Conservation (phyloP, 306 rosid species). For the Malus asiatica region DNA sequence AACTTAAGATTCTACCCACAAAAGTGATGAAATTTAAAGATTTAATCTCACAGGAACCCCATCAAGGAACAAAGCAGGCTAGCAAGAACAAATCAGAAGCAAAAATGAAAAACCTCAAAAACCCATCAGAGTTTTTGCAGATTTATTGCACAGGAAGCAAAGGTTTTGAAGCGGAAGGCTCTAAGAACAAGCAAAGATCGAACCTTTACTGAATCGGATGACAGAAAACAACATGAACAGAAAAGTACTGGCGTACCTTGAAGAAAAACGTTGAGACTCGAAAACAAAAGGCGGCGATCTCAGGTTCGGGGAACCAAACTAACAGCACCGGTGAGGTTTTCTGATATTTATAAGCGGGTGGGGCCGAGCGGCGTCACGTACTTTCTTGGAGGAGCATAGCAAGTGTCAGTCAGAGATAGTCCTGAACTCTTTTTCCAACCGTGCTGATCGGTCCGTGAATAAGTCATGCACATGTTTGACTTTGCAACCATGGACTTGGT, state of each 20-base stretch:
- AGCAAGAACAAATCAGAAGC: not conserved
- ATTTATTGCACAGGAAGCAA: not conserved
- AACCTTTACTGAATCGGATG: not conserved
- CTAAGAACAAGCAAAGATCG: not conserved
- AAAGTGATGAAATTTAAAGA: not conserved
- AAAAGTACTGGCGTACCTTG: not conserved
- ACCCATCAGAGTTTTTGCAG: not conserved
- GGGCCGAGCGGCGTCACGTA: not conserved
- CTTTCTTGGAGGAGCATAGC: not conserved
- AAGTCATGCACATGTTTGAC: not conserved
- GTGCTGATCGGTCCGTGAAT: not conserved
- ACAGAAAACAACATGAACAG: not conserved
- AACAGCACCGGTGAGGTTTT: not conserved
- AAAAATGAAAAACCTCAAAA: constrained; percentile 7
- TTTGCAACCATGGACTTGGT: not conserved
- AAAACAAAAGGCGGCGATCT: not conserved
- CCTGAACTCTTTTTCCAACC: not conserved
- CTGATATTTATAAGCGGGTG: not conserved
- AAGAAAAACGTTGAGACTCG: not conserved
- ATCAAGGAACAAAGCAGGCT: not conserved
- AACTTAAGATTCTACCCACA: not conserved
- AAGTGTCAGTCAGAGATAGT: not conserved
- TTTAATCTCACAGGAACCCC: not conserved
- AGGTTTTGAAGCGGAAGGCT: not conserved
- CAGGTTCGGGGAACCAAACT: not conserved